A percentile compares a stretch with the other conserved stretches of the same genome.
Conservation (phyloP, 805 yeast species). For the Candida golubevii region DNA sequence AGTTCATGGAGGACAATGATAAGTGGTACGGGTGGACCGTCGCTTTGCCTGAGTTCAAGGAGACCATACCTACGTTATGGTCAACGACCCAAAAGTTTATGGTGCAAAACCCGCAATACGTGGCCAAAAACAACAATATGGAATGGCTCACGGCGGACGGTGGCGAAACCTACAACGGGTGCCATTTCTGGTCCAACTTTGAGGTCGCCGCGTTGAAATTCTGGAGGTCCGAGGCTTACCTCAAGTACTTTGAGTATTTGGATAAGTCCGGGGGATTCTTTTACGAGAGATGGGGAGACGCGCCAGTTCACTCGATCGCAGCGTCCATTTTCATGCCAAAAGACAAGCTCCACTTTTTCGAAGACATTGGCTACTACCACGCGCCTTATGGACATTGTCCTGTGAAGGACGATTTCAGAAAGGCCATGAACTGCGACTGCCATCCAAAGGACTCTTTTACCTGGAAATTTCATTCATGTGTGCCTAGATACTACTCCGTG, state of each 20-base stretch:
- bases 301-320: constrained; percentile 86
- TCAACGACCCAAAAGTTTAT: not conserved
- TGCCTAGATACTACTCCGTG: constrained; percentile 54
- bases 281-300: constrained; percentile 17
- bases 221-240: constrained; percentile 55
- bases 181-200: constrained; percentile 90
- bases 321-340: constrained; percentile 71
- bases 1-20: not conserved
- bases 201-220: constrained; percentile 72
- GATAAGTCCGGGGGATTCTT: not conserved
- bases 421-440: constrained; percentile 65
- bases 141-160: constrained; percentile 65
- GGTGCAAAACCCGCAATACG: not conserved
- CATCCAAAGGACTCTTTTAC: constrained; percentile 69
- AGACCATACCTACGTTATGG: not conserved
- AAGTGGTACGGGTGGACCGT: not conserved
- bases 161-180: constrained; percentile 70
- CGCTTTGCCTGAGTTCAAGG: not conserved
- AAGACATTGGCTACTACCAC: constrained; percentile 81
- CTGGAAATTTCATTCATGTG: constrained; percentile 70
- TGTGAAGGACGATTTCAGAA: constrained; percentile 53
- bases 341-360: constrained; percentile 69
- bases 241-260: constrained; percentile 46
- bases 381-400: constrained; percentile 83
- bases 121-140: constrained; percentile 32